phyloP scores from a whole-genome alignment of 164 flowering plant species.

The Magnolia changhungtana region DNA sequence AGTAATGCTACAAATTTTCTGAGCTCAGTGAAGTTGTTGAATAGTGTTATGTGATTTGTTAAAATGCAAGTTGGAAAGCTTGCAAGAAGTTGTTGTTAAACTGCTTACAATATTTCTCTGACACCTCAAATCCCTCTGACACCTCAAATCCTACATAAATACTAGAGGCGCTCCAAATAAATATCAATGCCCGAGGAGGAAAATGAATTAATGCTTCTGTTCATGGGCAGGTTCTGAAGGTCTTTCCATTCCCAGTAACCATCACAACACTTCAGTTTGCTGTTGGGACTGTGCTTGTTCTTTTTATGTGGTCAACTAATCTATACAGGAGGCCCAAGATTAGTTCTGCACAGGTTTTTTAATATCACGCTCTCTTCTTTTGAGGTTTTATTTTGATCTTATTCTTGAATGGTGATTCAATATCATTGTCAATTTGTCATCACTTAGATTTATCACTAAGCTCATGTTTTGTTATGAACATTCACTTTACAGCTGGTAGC shows the following conservation, averaged over 20 bases:
- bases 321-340: constrained; percentile 63
- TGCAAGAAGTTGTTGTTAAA: not conserved
- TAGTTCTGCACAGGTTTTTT: constrained; percentile 56
- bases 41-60: not conserved
- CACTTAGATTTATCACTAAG: not conserved
- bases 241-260: constrained; percentile 61
- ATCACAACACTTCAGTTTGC: constrained; percentile 61
- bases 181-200: not conserved
- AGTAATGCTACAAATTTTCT: not conserved
- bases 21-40: no score
- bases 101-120: not conserved
- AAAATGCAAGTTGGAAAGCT: not conserved
- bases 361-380: not conserved
- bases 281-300: constrained; percentile 57
- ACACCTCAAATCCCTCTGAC: not conserved
- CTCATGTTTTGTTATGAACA: constrained; percentile 3
- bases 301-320: constrained; percentile 64
- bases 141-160: not conserved
- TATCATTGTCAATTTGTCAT: not conserved
- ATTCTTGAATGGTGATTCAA: not conserved
- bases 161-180: not conserved
- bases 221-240: constrained; percentile 64
- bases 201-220: not conserved
- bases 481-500: constrained; percentile 55
- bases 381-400: not conserved